phyloP scores from a whole-genome alignment of 1,284 basidiomycete species.

The Sparassis latifolia region DNA sequence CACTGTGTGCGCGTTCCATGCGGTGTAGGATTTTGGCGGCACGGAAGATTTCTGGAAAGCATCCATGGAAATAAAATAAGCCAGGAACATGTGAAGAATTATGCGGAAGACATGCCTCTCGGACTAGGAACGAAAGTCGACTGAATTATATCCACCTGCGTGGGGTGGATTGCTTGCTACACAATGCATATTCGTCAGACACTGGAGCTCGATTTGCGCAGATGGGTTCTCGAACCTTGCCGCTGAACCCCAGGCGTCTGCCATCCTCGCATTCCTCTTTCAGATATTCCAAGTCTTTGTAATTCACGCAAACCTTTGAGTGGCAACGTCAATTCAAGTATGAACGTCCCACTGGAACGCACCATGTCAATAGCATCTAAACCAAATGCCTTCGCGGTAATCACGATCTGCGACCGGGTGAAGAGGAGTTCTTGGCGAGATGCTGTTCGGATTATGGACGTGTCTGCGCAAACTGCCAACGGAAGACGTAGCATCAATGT shows the following conservation, averaged over 20 bases:
- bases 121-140: conserved; percentile 72
- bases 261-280: conserved; percentile 78
- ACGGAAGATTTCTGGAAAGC: conserved; percentile 61
- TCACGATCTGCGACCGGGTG: conserved; percentile 81
- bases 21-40: conserved; percentile 69
- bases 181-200: neutral
- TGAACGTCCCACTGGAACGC: conserved; percentile 2
- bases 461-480: conserved; percentile 75
- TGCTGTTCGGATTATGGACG: conserved; percentile 75
- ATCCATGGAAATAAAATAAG: neutral
- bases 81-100: neutral
- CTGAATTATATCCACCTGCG: conserved; percentile 78
- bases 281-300: conserved; percentile 70
- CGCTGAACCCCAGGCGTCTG: conserved; percentile 73
- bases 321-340: neutral
- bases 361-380: conserved; percentile 90
- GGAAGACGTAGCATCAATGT: neutral
- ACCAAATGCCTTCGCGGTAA: conserved; percentile 80
- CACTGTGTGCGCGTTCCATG: conserved; percentile 49
- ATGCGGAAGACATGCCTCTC: conserved; percentile 41
- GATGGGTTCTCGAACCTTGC: conserved; percentile 52
- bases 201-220: neutral
- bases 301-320: conserved; percentile 83
- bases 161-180: conserved; percentile 93
- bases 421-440: conserved; percentile 75